Conservation (phyloP, 352 stramenopile genomes). For the Pythium apleroticum region DNA sequence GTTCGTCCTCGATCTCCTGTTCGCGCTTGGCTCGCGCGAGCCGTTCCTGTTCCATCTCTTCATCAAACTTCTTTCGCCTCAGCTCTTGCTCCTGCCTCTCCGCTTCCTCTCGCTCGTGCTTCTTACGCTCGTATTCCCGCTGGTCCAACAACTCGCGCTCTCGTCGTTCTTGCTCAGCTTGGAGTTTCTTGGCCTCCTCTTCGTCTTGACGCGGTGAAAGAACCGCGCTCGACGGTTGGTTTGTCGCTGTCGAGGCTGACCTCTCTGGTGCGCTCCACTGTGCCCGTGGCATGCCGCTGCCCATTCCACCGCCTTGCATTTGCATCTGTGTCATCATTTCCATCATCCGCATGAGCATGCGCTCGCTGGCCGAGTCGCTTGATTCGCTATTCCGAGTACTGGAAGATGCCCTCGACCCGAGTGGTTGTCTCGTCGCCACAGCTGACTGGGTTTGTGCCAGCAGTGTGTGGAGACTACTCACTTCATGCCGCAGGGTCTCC, state of each 20-base stretch:
- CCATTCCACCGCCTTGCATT: constrained; percentile 23
- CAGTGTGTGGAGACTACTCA: constrained; percentile 59
- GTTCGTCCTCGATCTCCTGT: constrained; percentile 32
- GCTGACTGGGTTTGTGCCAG: constrained; percentile 57
- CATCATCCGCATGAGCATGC: constrained; percentile 63
- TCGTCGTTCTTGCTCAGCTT: constrained; percentile 37
- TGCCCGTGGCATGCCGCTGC: neutral
- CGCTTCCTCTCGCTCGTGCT: constrained; percentile 35
- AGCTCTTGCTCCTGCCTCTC: constrained; percentile 40
- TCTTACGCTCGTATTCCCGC: constrained; percentile 46
- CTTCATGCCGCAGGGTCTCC: constrained; percentile 64
- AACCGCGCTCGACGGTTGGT: neutral
- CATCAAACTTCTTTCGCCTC: constrained; percentile 41
- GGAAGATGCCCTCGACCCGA: neutral
- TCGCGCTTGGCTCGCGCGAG: constrained; percentile 40
- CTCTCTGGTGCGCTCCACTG: neutral
- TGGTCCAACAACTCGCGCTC: constrained; percentile 54
- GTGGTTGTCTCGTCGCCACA: constrained; percentile 38
- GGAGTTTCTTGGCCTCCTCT: constrained; percentile 23
- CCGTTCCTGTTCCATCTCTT: constrained; percentile 40
- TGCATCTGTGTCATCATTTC: constrained; percentile 49
- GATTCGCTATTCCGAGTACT: constrained; percentile 17
- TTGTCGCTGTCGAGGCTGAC: neutral
- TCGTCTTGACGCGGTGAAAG: constrained; percentile 2
- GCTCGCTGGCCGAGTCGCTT: constrained; percentile 28